These are phyloP conservation scores for Ophiocordyceps camponoti-rufipedis DNA, from an alignment of 2,329 filamentous ascomycete species.

Conservation along the genomic window DNA sequence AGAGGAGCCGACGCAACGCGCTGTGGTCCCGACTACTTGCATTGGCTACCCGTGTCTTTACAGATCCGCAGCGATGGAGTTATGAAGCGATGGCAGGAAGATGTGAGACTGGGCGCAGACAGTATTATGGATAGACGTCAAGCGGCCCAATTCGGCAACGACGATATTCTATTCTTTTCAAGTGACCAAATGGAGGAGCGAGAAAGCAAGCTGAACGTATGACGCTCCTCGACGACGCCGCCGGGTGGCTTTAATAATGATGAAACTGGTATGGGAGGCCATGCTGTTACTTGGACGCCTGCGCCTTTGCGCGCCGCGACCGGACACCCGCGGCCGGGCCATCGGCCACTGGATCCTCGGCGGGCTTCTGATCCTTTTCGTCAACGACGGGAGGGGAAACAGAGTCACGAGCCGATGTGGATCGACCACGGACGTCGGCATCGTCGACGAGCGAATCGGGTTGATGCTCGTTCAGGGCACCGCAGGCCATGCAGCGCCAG, in stretches of 20 bases:
- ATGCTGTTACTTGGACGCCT: not conserved
- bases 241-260: not conserved
- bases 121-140: not conserved
- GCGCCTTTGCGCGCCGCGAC: not conserved
- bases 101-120: not conserved
- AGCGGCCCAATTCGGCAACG: not conserved
- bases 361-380: not conserved
- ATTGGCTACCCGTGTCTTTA: not conserved
- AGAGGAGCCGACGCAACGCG: not conserved
- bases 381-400: constrained; percentile 17
- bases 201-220: not conserved
- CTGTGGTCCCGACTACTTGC: not conserved
- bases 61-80: not conserved
- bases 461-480: constrained; percentile 55
- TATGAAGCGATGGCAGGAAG: not conserved
- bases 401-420: not conserved
- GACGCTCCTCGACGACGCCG: not conserved
- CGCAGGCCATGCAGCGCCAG: constrained; percentile 84
- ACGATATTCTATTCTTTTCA: not conserved
- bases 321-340: not conserved
- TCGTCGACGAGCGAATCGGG: not conserved
- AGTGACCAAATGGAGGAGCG: not conserved
- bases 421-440: not conserved
- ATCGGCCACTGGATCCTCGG: too few relatives aligned
- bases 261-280: not conserved